These are phyloP conservation scores for Onygenales sp. DNA, from an alignment of 2,329 filamentous ascomycete species.

Conservation along the genomic window DNA sequence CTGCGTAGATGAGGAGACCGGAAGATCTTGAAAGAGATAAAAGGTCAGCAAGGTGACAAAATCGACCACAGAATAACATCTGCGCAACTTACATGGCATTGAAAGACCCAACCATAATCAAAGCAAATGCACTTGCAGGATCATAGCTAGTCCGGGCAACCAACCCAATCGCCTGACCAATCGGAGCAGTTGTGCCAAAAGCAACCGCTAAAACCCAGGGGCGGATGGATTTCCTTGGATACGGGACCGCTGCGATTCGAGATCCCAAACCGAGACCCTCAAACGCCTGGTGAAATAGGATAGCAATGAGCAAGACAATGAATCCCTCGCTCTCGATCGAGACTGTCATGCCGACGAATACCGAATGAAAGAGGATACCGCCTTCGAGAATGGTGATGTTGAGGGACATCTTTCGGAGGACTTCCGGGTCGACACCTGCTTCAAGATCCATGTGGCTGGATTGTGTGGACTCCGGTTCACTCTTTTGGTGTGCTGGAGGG, in stretches of 20 bases:
- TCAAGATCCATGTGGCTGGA: conserved; percentile 18
- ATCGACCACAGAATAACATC: neutral
- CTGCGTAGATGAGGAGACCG: conserved; percentile 53
- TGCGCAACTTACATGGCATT: conserved; percentile 51
- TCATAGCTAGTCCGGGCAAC: conserved; percentile 49
- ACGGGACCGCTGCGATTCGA: conserved; percentile 59
- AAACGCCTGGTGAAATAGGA: conserved; percentile 69
- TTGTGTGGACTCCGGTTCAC: neutral
- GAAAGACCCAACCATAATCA: conserved; percentile 56
- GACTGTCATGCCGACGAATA: conserved; percentile 66
- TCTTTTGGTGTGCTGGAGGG: neutral
- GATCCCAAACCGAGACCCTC: conserved; percentile 66
- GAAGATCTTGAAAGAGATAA: conserved; percentile 37
- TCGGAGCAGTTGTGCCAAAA: conserved; percentile 55
- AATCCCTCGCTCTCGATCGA: conserved; percentile 55
- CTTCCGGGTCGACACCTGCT: conserved; percentile 26
- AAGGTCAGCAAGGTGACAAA: neutral
- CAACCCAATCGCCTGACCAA: conserved; percentile 57
- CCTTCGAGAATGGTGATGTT: conserved; percentile 65
- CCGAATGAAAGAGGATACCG: conserved; percentile 66
- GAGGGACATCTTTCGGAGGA: conserved; percentile 52
- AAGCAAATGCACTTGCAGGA: conserved; percentile 52
- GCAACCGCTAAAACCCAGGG: conserved; percentile 55
- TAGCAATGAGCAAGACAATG: conserved; percentile 48
- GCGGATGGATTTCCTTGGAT: conserved; percentile 45